A percentile compares a stretch with the other conserved stretches of the same genome.
Evolutionary conservation across 371 early-diverging fungal genomes (phyloP).

Genomic region (Mucor ambiguus): DNA sequence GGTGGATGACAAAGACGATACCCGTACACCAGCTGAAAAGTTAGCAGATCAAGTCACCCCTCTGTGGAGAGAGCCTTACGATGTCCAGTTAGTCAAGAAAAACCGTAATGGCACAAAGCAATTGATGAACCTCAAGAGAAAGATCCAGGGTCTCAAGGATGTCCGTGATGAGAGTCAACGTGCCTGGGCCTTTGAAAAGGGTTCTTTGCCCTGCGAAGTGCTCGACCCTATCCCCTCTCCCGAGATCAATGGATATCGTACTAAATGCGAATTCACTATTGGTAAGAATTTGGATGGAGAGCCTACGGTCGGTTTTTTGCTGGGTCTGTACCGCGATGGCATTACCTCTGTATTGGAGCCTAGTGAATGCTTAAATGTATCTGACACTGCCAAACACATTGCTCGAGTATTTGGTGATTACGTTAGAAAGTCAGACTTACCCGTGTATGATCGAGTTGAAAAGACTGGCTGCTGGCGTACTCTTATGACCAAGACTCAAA

Average conservation of each 20-base stretch:
- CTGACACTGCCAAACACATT: slow-evolving; percentile 49
- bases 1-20: slow-evolving; percentile 35
- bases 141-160: slow-evolving; percentile 27
- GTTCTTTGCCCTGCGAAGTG: slow-evolving; percentile 47
- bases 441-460: slow-evolving; percentile 57
- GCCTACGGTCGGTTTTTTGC: slow-evolving; percentile 64
- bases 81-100: slow-evolving; percentile 46
- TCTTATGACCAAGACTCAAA: slow-evolving; percentile 59
- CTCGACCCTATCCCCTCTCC: slow-evolving; percentile 69
- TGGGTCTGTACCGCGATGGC: slow-evolving; percentile 66
- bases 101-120: slow-evolving; percentile 29
- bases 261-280: slow-evolving; percentile 81
- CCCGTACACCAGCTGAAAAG: slow-evolving; percentile 59
- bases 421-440: slow-evolving; percentile 36
- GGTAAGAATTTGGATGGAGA: slow-evolving; percentile 59
- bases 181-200: slow-evolving; percentile 31
- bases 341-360: slow-evolving; percentile 53
- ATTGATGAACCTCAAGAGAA: slow-evolving; percentile 29
- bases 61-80: slow-evolving; percentile 52
- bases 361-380: slow-evolving; percentile 47
- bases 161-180: slow-evolving; percentile 29
- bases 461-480: slow-evolving; percentile 69
- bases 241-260: slow-evolving; percentile 65
- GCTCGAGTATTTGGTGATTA: slow-evolving; percentile 46
- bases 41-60: slow-evolving; percentile 80